Evolutionary conservation across 192 early-diverging fungal species (phyloP).

Genomic region (Anaeromyces robustus): DNA sequence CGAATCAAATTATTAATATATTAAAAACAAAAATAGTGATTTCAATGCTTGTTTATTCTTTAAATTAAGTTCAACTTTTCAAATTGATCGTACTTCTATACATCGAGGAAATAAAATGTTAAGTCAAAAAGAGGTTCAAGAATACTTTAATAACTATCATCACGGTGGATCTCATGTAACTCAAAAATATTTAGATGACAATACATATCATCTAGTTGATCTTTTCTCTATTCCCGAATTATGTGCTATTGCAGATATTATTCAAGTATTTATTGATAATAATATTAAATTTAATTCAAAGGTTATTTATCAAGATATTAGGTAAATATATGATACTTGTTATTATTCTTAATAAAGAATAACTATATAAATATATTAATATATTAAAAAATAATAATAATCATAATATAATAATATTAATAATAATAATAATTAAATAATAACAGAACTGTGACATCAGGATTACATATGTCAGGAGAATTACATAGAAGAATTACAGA

Average conservation of each 20-base stretch:
- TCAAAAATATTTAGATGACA: conserved; percentile 29
- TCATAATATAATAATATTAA: too few relatives aligned
- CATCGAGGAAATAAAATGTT: not conserved
- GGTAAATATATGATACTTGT: not conserved
- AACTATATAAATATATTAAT: too few relatives aligned
- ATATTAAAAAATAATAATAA: too few relatives aligned
- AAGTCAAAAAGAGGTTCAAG: not conserved
- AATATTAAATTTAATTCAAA: conserved; percentile 9
- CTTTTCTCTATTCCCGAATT: conserved; percentile 39
- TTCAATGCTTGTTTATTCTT: not conserved
- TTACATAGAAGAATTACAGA: not conserved
- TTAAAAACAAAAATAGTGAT: not conserved
- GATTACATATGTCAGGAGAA: not conserved
- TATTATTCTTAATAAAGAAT: too few relatives aligned
- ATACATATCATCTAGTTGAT: conserved; percentile 44
- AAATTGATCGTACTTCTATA: not conserved
- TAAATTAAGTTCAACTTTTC: not conserved
- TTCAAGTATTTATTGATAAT: conserved; percentile 40
- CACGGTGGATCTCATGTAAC: conserved; percentile 41
- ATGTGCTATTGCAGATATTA: conserved; percentile 34
- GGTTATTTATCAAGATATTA: not conserved
- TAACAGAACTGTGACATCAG: not conserved
- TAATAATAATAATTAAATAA: too few relatives aligned
- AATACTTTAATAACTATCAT: not conserved
- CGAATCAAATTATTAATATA: too few relatives aligned